Base-by-base conservation (phyloP, 2,329 filamentous ascomycete species). In the Ceratocystis diversiconidia region DNA sequence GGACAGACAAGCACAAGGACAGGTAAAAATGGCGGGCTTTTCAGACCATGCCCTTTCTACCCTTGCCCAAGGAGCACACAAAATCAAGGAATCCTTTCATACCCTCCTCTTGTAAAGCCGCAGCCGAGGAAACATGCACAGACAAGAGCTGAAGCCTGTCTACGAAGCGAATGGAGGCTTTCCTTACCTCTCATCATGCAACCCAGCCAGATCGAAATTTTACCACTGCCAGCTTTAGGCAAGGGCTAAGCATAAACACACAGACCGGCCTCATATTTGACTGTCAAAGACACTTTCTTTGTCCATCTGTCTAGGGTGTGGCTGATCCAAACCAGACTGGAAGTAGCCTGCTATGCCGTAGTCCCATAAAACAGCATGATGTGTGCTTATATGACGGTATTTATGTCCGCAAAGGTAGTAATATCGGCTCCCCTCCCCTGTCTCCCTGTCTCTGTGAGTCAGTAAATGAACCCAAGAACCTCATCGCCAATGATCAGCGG, bases 1-100 rank as follows among this genome's bases (percentile, higher is more conserved):
- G 15, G 48, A 28, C 48, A 12, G 25, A 52, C 48, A 50, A 19
- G 15, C 19, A 3, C 44, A 48, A 48, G 12, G 15, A 6, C 15
- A 19, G 3, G 36, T 12, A 15, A 41, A 41, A 41, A 41, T 15
- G 10, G 36, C 1, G 36, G 3, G 36, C 36, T 25, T 52, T 52
- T 12, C 22, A 52, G 5, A 12, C 8, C 8, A 52, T 52, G 10
- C 25, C 48, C 5, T 28, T 25, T 52, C 48, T 25, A 22, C 12
- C 48, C 48, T 52, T 25, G 48, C 25, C 22, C 48, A 52, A 36
- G 8, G n/a, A 52, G 19, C n/a, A 17, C n/a, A 17, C 48, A 52
- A 52, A 52, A 52, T 12, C 48, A 52, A 52, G 48, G 48, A 52
- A 52, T 48, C 46, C 46, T 48, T 48, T 48, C 46, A 48, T 48